Conservation (phyloP, 1,284 basidiomycete genomes). For the Taiwanofungus camphoratus region DNA sequence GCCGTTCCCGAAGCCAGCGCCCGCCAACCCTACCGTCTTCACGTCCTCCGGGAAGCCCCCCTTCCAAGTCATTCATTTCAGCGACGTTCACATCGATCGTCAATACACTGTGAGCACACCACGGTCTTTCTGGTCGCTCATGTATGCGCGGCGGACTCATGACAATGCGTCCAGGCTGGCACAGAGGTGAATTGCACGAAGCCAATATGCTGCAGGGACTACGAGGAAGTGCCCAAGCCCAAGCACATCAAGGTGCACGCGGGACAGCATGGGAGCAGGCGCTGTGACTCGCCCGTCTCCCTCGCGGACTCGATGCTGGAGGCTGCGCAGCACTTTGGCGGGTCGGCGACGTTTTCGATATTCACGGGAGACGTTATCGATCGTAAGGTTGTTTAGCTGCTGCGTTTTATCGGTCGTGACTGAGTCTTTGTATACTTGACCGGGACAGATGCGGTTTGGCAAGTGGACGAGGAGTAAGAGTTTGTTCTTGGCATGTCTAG, state of each 20-base stretch:
- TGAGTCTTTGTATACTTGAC: too few species aligned
- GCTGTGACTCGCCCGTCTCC: constrained; percentile 42
- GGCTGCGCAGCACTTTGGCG: constrained; percentile 31
- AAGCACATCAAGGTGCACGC: constrained; percentile 37
- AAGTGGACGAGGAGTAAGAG: constrained; percentile 36
- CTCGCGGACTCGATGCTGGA: constrained; percentile 48
- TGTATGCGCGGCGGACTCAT: not conserved
- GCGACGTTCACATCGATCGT: constrained; percentile 51
- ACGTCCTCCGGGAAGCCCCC: constrained; percentile 35
- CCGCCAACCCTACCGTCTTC: constrained; percentile 31
- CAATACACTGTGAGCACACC: constrained; percentile 37
- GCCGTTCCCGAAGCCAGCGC: constrained; percentile 37
- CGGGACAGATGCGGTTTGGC: constrained; percentile 39
- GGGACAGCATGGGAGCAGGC: constrained; percentile 38
- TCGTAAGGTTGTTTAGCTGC: constrained; percentile 30
- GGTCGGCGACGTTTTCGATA: constrained; percentile 43
- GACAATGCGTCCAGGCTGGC: constrained; percentile 30
- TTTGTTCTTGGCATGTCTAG: not conserved
- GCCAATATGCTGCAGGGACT: constrained; percentile 53
- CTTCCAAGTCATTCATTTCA: constrained; percentile 47
- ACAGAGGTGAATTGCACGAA: constrained; percentile 51
- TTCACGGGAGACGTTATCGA: constrained; percentile 62
- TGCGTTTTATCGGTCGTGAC: not conserved
- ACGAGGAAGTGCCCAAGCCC: constrained; percentile 28
- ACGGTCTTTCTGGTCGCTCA: not conserved